These are phyloP conservation scores for Rhizopus stolonifer DNA, from an alignment of 371 early-diverging fungal genomes.

Conservation along the genomic window DNA sequence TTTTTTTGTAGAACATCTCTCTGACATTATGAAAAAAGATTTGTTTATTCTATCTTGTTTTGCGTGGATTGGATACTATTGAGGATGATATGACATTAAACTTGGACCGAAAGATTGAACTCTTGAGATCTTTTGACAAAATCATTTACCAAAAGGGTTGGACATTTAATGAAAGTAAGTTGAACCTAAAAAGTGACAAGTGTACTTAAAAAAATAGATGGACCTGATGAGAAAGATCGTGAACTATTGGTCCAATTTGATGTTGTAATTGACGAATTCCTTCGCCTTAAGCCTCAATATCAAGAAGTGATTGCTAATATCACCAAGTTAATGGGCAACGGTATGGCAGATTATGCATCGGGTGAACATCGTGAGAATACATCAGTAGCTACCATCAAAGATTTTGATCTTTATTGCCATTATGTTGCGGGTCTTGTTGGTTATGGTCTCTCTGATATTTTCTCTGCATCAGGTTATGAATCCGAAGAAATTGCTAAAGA, in stretches of 20 bases:
- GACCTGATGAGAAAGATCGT: slow-evolving; percentile 93
- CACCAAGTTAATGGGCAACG: slow-evolving; percentile 87
- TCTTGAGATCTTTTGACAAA: slow-evolving; percentile 81
- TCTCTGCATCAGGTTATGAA: slow-evolving; percentile 88
- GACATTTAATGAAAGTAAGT: slow-evolving; percentile 80
- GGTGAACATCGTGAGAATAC: slow-evolving; percentile 62
- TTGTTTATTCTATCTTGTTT: slow-evolving; percentile 90
- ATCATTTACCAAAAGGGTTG: slow-evolving; percentile 80
- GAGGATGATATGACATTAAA: slow-evolving; percentile 97
- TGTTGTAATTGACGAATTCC: slow-evolving; percentile 86
- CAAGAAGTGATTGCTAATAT: slow-evolving; percentile 89
- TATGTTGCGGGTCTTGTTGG: slow-evolving; percentile 98
- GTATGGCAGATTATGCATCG: slow-evolving; percentile 89
- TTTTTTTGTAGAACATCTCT: not conserved
- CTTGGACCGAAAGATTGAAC: slow-evolving; percentile 69
- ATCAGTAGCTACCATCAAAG: slow-evolving; percentile 72
- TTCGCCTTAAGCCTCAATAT: slow-evolving; percentile 74
- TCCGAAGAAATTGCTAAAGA: slow-evolving; percentile 42
- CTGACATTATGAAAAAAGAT: slow-evolving; percentile 44
- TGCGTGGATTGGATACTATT: slow-evolving; percentile 95
- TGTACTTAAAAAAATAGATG: no score
- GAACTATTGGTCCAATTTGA: slow-evolving; percentile 84
- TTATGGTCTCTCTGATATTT: slow-evolving; percentile 87
- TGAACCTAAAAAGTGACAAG: no score
- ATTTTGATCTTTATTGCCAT: slow-evolving; percentile 95